Base-by-base conservation (phyloP, 1,284 basidiomycete genomes). In the Cystobasidium sp. region DNA sequence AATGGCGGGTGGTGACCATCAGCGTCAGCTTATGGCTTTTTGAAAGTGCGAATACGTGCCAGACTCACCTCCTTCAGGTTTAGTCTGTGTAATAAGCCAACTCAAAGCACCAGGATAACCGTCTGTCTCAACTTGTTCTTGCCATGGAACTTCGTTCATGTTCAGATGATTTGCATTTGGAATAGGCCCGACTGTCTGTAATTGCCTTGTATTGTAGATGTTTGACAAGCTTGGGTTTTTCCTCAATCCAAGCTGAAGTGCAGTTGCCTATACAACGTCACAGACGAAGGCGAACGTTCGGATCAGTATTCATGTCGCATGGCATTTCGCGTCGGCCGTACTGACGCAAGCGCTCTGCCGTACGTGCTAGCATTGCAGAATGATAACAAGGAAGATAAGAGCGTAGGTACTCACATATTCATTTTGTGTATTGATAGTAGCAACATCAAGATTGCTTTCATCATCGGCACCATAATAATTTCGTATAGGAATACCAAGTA, bases 381-480 rank as follows among this genome's bases (percentile, higher is more conserved):
- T 4, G n/a, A 14, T 4, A 8, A 43, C 6, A 37, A n/a, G 16
- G 44, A 43, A 16, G 52, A 46, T 9, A 41, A 24, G 20, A 31
- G 41, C n/a, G 9, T n/a, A 5, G 7, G n/a, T 43, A 63, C 64
- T 51, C 20, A 66, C 64, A 55, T 66, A 71, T 62, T n/a, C 37
- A 31, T 52, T n/a, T 43, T 63, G 58, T 22, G 69, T 71, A 47
- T 49, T 49, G 41, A 64, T 22, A 16, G 59, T 63, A 44, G 69
- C 69, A 53, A 52, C 53, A 51, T 24, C 47, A 14, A 71, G 37
- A 7, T 51, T 51, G 47, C 52, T 43, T 49, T 71, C 69, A 51
- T 71, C 69, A 16, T 63, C 69, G 20, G 59, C 37, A 22, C 69
- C 69, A 51, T 71, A 71, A 47, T 63, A 71, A 52, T 71, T 71